Evolutionary conservation across 768 basidiomycete genomes (phyloP), one percentile per base, ranked within the genome.

Genomic region (Lyophyllum atratum): DNA sequence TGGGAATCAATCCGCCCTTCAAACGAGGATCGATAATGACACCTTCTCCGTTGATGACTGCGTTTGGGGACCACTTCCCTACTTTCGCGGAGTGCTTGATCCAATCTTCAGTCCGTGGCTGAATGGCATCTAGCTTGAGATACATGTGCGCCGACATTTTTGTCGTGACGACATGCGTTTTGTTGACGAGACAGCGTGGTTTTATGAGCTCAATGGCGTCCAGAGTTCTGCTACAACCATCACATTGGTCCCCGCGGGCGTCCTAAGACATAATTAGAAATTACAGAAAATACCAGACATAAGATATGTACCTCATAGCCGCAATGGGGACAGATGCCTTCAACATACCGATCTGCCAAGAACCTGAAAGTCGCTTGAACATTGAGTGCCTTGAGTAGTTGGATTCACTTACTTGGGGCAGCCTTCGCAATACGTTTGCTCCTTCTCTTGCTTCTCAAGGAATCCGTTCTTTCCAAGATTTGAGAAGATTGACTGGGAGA

Each of bases 211-310:
- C 94, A 58, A 95, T 84, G 2, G 97, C 93, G 61, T 98, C 93
- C 43, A 97, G 83, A 2, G 97, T 98, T 53, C 92, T 83, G 44
- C 89, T 86, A 71, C 97, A 99, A 52, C 86, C 80, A 72, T 99
- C 97, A 72, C 97, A 99, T 76, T 99, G 97, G 71, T 99, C 97
- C 8, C 97, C 97, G 33, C 97, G 90, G 31, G 96, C 97, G 65
- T 98, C 97, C 90, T 93, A 54, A 25, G 19, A 4, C 28, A 40
- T 22, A 19, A 6, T 59, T 25, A 60, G 44, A 42, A 6, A 34
- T 3, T 11, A 1, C 22, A 56, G 14, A 19, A 43, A 26, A 34
- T 1, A 22, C 17, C 33, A 31, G 37, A 52, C 19, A 45, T 26
- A 9, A 21, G 4, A 24, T 12, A 66, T 82, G 62, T 58, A 91